Base-by-base conservation (phyloP, 495 filamentous ascomycete genomes). In the Penicillium turbatum region DNA sequence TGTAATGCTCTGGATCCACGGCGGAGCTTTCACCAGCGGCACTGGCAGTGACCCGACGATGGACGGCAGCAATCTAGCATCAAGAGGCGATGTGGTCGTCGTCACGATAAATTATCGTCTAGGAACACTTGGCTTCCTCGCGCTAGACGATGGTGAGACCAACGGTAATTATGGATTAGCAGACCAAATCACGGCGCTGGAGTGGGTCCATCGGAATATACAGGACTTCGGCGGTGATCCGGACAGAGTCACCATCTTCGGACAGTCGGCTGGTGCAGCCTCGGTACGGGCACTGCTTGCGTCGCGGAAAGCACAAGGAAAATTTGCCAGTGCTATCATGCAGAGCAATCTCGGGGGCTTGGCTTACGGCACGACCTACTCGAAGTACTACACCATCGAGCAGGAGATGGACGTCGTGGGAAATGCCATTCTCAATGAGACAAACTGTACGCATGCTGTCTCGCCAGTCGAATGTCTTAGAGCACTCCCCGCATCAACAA, bases 231-330 rank as follows among this genome's bases (percentile, higher is more conserved):
- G 77, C 17, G 77, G 77, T 12, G 73, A 79, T 49, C 39, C 84
- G 1, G 66, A 71, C 34, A 78, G 77, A 55, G 79, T 85, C 24
- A 75, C 72, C 4, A 71, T 84, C 29, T 79, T 77, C 57, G 83
- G 82, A 21, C 73, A 83, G 56, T 76, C 70, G 30, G 77, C 83
- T 10, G 69, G 68, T 11, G 68, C 69, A 19, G 79, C 72, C 11
- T 78, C 76, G 10, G 76, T 82, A 1, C 50, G 64, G 16, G 66
- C 61, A 5, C 39, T 69, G n/a, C 52, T 69, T 9, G 61, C 61
- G 16, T 68, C 65, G 6, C 53, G 60, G 3, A 51, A 55, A 29
- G 69, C 75, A 9, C 68, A 71, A 32, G 71, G 71, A 1, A 72
- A 72, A 51, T 72, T 67, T 56, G 62, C 72, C 13, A 67, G 59